These are phyloP conservation scores for Vicia sativa DNA, from an alignment of 306 rosid species.

Conservation along the genomic window DNA sequence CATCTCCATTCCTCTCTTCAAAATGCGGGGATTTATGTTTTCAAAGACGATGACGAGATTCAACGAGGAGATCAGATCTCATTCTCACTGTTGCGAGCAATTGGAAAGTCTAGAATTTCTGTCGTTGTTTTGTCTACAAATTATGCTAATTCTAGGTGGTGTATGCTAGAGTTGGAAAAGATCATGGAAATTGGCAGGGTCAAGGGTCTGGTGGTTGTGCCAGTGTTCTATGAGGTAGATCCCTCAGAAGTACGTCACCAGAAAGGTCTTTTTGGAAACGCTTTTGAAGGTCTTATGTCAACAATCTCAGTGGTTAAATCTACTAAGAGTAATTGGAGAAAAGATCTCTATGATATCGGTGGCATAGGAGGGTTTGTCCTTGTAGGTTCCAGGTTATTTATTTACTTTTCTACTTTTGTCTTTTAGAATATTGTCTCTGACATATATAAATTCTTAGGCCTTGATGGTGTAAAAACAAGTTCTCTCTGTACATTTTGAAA, in stretches of 20 bases:
- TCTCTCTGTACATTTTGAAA: too few relatives aligned
- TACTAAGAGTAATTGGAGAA: neutral
- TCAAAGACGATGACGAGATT: neutral
- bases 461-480: neutral
- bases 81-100: neutral
- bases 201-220: neutral
- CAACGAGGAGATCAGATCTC: slow-evolving; percentile 14
- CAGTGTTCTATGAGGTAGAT: slow-evolving; percentile 14
- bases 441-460: neutral
- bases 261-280: neutral
- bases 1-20: neutral
- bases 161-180: slow-evolving; percentile 18
- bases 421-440: neutral
- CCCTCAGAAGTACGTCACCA: slow-evolving; percentile 11
- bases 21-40: neutral
- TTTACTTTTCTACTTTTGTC: too few relatives aligned
- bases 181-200: slow-evolving; percentile 1
- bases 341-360: neutral
- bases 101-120: slow-evolving; percentile 1
- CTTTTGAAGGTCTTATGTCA: neutral
- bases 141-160: slow-evolving; percentile 39
- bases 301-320: neutral
- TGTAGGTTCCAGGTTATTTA: neutral
- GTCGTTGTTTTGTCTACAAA: slow-evolving; percentile 25
- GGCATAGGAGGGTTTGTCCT: slow-evolving; percentile 2